These are phyloP conservation scores for Mrakia blollopis DNA, from an alignment of 768 basidiomycete genomes.

Conservation along the genomic window DNA sequence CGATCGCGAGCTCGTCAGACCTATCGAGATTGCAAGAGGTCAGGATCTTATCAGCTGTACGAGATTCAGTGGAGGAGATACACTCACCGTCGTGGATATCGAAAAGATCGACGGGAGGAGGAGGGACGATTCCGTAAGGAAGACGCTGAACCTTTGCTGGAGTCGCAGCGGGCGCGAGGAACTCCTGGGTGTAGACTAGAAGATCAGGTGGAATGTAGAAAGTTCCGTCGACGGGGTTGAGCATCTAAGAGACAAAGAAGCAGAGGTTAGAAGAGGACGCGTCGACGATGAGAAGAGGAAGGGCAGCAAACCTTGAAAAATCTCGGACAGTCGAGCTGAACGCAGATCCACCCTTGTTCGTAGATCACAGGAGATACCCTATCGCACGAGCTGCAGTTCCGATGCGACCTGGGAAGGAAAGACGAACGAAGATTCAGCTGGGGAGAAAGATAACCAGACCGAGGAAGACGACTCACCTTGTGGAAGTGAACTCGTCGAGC, in stretches of 20 bases:
- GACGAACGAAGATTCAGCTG: neutral
- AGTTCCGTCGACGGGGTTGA: neutral
- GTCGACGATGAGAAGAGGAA: neutral
- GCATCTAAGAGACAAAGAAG: neutral
- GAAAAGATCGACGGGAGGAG: neutral
- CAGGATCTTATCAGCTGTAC: neutral
- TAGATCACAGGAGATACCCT: neutral
- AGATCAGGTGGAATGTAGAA: neutral
- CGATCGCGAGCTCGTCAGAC: neutral
- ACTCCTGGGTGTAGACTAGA: neutral
- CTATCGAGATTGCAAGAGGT: neutral
- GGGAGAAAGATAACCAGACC: neutral
- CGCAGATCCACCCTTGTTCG: slow-evolving; percentile 1
- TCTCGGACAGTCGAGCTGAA: neutral
- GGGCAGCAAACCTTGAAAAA: neutral
- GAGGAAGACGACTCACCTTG: neutral
- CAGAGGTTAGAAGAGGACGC: no score
- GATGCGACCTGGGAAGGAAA: neutral
- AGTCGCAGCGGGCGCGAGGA: neutral
- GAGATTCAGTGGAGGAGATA: neutral
- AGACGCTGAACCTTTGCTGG: neutral
- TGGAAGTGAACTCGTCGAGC: neutral
- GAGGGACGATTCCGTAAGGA: neutral
- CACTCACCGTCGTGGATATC: neutral
- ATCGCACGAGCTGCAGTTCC: neutral